Percentiles rank a stretch among this genome's conserved stretches.
Evolutionary conservation across 495 filamentous ascomycete species (phyloP).

Genomic region (Ascodesmis nigricans): DNA sequence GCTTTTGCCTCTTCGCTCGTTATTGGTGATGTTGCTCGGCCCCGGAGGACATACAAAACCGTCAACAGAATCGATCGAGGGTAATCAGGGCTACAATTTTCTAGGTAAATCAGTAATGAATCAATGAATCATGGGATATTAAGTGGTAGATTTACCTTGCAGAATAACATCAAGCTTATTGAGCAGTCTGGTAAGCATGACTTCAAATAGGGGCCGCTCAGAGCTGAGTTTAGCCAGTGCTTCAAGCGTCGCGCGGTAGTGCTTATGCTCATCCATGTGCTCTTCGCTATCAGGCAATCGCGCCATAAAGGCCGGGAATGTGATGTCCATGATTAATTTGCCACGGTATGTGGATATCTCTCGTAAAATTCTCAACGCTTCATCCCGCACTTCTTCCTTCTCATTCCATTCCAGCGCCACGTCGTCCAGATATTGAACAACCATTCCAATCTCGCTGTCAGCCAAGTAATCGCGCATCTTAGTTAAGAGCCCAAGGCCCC

Average conservation of each 20-base stretch:
- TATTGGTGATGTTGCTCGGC: slow-evolving; percentile 31
- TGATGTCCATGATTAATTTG: slow-evolving; percentile 44
- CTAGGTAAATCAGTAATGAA: slow-evolving; percentile 3
- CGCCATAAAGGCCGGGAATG: slow-evolving; percentile 52
- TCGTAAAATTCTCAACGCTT: slow-evolving; percentile 40
- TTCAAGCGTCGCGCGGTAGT: slow-evolving; percentile 40
- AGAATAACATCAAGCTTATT: slow-evolving; percentile 42
- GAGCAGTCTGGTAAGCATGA: slow-evolving; percentile 41
- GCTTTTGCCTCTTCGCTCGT: slow-evolving; percentile 28
- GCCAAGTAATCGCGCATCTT: slow-evolving; percentile 35
- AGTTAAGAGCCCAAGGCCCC: slow-evolving; percentile 36
- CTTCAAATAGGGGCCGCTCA: slow-evolving; percentile 44
- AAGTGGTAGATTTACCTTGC: slow-evolving; percentile 31
- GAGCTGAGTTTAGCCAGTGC: slow-evolving; percentile 43
- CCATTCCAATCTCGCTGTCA: slow-evolving; percentile 39
- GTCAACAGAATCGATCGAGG: slow-evolving; percentile 39
- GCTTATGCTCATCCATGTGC: slow-evolving; percentile 19
- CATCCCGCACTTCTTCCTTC: slow-evolving; percentile 33
- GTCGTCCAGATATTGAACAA: slow-evolving; percentile 43
- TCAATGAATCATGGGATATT: too few species aligned
- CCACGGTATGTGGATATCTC: slow-evolving; percentile 45
- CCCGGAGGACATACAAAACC: slow-evolving; percentile 38
- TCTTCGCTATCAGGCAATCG: slow-evolving; percentile 39
- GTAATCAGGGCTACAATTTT: slow-evolving; percentile 26
- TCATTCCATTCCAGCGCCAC: slow-evolving; percentile 39